Base-by-base conservation (phyloP, 805 yeast species). In the Lachancea thermotolerans region DNA sequence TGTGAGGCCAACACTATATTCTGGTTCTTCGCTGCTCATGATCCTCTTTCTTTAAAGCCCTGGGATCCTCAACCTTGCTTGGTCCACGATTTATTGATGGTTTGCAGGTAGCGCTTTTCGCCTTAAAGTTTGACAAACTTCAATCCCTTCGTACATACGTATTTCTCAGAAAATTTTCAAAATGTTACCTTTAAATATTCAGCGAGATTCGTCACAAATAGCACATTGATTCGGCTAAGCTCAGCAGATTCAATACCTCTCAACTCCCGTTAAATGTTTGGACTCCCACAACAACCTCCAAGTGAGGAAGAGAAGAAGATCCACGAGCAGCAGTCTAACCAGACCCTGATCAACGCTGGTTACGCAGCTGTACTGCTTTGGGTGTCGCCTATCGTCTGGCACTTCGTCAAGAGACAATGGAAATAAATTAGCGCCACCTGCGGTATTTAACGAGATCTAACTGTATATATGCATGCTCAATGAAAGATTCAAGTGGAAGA, bases 261-360 rank as follows among this genome's bases (percentile, higher is more conserved):
- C 25, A 21, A 21, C 25, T 27, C 10, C 31, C 27, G 14, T 14
- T n/a, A 14, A 27, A 71, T 71, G 75, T 71, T 69, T 58, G 75
- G 74, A 41, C 66, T 73, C 53, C 72, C 80, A 53, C 82, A 78
- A 56, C 64, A 59, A 55, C 65, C 62, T 49, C 75, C 77, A 57
- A 69, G 75, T 54, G 87, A 81, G 58, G 85, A 80, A 56, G 81
- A 81, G 65, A 81, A 77, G 70, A 80, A 75, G 60, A 61, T 74
- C 46, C 88, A 81, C 60, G 81, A 82, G 65, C 73, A 76, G 57
- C 75, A 73, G 54, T 79, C 86, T 43, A 69, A 72, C 57, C 71
- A 73, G 50, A 82, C 86, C 40, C 65, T 84, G 54, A 69, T 68
- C 54, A 68, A 73, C 39, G 86, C 90, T 18, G 80, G 78, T 38